Evolutionary conservation across 495 filamentous ascomycete species (phyloP), one percentile per base, ranked within the genome.

Genomic region (Aspergillus egyptiacus): DNA sequence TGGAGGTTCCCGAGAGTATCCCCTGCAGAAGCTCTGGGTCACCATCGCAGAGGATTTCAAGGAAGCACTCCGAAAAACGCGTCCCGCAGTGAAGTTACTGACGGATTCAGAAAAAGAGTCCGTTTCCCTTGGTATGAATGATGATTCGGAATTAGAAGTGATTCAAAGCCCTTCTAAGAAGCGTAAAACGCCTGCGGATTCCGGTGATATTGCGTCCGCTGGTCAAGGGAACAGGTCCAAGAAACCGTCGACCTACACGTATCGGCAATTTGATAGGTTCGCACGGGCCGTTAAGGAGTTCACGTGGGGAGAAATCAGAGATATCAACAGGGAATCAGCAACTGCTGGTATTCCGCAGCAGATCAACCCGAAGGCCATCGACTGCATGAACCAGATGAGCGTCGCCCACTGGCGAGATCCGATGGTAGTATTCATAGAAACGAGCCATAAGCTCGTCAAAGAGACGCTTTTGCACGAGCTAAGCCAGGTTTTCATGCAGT

Each of bases 341-440:
- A 56, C 53, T 2, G 64, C 61, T 11, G 67, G 70, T 0, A 57
- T 74, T 0, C 69, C 69, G 0, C 63, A 69, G 15, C 65, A 71
- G 15, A 64, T 63, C 5, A 64, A 75, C 23, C 71, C 74, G 0
- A 67, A 67, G 2, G 71, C 72, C 0, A 68, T 69, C 4, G 68
- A 75, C 14, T 59, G 48, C 0, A 61, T 78, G 48, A 65, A 72
- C 14, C 37, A 54, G n/a, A 18, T 55, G 9, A 74, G 66, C 23
- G 60, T 75, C 5, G 44, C 52, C 2, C 68, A 74, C 17, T 78
- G 74, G 74, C 31, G 56, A 2, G 44, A 41, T 0, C 65, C 72
- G 0, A 47, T 70, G 27, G 23, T 54, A 1, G 39, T 44, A 0
- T 76, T 73, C 24, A 46, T 75, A 2, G 20, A 42, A 2, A 50